phyloP scores from a whole-genome alignment of 2,329 filamentous ascomycete genomes.

The Botryotinia convoluta region DNA sequence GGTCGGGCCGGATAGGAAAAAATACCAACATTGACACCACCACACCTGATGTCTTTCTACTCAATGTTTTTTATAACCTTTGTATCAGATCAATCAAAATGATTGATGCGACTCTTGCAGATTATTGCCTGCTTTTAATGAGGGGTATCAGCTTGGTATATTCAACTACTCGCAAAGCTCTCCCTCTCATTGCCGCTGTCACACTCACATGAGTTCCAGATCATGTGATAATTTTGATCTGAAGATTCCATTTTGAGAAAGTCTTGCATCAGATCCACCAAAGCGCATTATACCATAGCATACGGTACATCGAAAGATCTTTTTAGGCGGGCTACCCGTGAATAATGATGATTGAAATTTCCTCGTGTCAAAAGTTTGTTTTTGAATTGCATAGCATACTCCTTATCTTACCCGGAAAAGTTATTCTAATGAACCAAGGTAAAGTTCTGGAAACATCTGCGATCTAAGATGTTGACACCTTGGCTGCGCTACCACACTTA shows the following conservation, averaged over 20 bases:
- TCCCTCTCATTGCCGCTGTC: neutral
- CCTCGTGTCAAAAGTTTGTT: too few species aligned
- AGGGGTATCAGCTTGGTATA: neutral
- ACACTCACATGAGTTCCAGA: neutral
- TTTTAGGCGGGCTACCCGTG: neutral
- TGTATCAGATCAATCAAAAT: neutral
- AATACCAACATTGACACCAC: neutral
- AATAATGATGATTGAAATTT: neutral
- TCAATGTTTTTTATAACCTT: neutral
- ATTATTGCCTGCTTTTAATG: neutral
- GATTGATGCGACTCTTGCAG: neutral
- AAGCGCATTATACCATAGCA: neutral
- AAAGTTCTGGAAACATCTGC: neutral
- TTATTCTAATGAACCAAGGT: neutral
- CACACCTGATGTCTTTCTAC: neutral
- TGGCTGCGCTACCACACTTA: neutral
- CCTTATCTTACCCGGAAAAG: neutral
- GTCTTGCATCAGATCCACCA: neutral
- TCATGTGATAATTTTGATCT: neutral
- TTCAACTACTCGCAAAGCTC: neutral
- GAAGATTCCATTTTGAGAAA: neutral
- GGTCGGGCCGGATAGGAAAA: conserved; percentile 2
- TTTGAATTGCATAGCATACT: neutral
- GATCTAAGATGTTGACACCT: neutral
- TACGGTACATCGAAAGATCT: neutral